Evolutionary conservation across 306 rosid genomes (phyloP).

Genomic region (Oemleria cerasiformis): DNA sequence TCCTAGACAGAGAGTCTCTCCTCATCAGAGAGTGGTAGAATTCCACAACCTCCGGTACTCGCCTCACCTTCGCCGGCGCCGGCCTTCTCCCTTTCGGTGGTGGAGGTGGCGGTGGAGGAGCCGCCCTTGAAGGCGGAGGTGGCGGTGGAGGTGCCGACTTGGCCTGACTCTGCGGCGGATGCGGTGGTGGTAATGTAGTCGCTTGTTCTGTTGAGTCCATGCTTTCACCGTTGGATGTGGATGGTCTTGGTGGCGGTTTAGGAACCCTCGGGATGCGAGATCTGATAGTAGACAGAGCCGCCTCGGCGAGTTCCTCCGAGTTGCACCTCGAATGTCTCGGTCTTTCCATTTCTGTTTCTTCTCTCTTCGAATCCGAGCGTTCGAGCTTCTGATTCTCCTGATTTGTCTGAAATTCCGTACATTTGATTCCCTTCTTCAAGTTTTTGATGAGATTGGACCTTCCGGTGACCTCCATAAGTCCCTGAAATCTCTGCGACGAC

Average conservation of each 20-base stretch:
- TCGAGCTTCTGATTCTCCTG: constrained; percentile 44
- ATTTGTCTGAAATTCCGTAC: constrained; percentile 25
- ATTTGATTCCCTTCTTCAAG: constrained; percentile 48
- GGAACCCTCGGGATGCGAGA: constrained; percentile 89
- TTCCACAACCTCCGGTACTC: constrained; percentile 95
- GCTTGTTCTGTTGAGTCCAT: constrained; percentile 31
- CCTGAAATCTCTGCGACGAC: constrained; percentile 66
- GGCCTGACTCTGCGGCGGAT: constrained; percentile 15
- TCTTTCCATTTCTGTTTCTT: constrained; percentile 46
- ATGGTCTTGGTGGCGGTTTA: constrained; percentile 85
- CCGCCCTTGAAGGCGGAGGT: constrained; percentile 21
- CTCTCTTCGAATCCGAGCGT: constrained; percentile 49
- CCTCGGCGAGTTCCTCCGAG: constrained; percentile 81
- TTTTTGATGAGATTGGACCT: constrained; percentile 56
- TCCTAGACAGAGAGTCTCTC: constrained; percentile 57
- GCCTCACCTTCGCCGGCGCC: constrained; percentile 63
- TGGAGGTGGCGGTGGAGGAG: constrained; percentile 78
- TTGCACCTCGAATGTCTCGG: constrained; percentile 59
- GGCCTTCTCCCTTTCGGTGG: constrained; percentile 47
- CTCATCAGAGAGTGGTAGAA: constrained; percentile 95
- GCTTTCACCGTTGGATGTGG: constrained; percentile 26
- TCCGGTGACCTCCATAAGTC: constrained; percentile 47
- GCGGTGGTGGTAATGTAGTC: constrained; percentile 40
- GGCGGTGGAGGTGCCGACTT: constrained; percentile 22
- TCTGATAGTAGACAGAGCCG: constrained; percentile 43